phyloP scores from a whole-genome alignment of 2,329 filamentous ascomycete genomes.

The Xylariaceae sp. region DNA sequence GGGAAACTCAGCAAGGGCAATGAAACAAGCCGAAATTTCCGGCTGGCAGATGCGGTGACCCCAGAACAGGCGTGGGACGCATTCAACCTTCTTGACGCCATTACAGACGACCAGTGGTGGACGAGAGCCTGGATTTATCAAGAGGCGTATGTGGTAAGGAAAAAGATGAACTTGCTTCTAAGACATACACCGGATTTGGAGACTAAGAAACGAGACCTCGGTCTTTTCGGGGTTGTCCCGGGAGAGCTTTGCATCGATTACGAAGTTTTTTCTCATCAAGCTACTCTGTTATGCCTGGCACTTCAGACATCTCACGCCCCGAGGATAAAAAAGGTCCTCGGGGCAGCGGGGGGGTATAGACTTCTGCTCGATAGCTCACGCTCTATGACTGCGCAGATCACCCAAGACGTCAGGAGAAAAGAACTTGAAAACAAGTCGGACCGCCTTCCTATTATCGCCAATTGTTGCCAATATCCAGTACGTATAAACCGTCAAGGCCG shows the following conservation, averaged over 20 bases:
- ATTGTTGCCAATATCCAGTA: constrained; percentile 31
- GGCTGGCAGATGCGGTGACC: constrained; percentile 2
- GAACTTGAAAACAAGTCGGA: constrained; percentile 24
- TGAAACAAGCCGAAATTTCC: constrained; percentile 5
- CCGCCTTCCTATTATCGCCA: constrained; percentile 29
- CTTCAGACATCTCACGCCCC: constrained; percentile 10
- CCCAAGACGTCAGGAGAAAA: constrained; percentile 24
- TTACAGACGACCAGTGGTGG: constrained; percentile 30
- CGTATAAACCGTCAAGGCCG: constrained; percentile 19
- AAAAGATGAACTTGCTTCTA: constrained; percentile 27
- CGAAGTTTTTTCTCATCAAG: constrained; percentile 18
- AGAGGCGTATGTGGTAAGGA: constrained; percentile 30
- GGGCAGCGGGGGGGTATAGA: constrained; percentile 26
- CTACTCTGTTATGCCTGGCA: constrained; percentile 25
- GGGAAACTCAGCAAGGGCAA: constrained; percentile 19
- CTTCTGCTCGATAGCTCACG: constrained; percentile 18
- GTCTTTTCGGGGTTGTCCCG: constrained; percentile 10
- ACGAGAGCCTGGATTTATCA: constrained; percentile 32
- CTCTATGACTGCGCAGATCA: constrained; percentile 26
- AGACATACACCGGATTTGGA: constrained; percentile 21
- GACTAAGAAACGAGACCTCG: constrained; percentile 14
- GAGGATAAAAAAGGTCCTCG: constrained; percentile 16
- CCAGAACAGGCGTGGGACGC: constrained; percentile 13
- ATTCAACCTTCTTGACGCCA: constrained; percentile 21
- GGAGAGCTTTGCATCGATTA: constrained; percentile 27